Conservation (phyloP, 139 green algal genomes). For the Volvox reticuliferus region DNA sequence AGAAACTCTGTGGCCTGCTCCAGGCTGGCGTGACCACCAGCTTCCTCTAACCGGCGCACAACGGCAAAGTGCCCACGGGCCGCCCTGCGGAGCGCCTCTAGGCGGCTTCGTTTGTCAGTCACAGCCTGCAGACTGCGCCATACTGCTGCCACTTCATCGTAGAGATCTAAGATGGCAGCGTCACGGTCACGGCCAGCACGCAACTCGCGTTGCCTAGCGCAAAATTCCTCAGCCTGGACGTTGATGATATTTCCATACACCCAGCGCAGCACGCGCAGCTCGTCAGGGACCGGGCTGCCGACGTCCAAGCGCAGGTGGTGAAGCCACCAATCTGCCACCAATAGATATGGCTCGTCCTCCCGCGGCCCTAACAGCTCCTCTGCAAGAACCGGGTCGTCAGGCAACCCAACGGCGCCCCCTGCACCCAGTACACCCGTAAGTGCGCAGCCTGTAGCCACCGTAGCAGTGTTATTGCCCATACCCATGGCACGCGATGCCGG, state of each 20-base stretch:
- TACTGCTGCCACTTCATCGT: slow-evolving; percentile 70
- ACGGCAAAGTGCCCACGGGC: slow-evolving; percentile 68
- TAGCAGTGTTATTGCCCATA: background rate
- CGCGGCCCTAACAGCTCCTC: slow-evolving; percentile 29
- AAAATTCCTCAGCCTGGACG: slow-evolving; percentile 65
- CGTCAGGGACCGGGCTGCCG: background rate
- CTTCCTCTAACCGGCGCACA: slow-evolving; percentile 61
- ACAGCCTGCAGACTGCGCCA: slow-evolving; percentile 74
- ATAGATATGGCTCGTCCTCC: slow-evolving; percentile 58
- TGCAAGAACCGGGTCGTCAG: background rate
- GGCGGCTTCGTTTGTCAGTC: slow-evolving; percentile 57
- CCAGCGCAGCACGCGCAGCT: slow-evolving; percentile 73
- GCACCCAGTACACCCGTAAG: background rate
- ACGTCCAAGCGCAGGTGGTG: slow-evolving; percentile 36
- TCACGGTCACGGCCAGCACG: slow-evolving; percentile 59
- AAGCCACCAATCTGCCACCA: slow-evolving; percentile 74
- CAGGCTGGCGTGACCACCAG: slow-evolving; percentile 52
- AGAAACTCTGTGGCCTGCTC: slow-evolving; percentile 72
- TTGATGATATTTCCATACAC: slow-evolving; percentile 80
- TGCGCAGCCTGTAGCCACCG: background rate
- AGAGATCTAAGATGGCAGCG: slow-evolving; percentile 68
- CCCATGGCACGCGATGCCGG: background rate
- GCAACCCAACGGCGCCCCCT: background rate
- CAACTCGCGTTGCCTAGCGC: slow-evolving; percentile 60
- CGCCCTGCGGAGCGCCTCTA: slow-evolving; percentile 65